These are phyloP conservation scores for Pichia sp. DNA, from an alignment of 1,139 yeast species.

Conservation along the genomic window DNA sequence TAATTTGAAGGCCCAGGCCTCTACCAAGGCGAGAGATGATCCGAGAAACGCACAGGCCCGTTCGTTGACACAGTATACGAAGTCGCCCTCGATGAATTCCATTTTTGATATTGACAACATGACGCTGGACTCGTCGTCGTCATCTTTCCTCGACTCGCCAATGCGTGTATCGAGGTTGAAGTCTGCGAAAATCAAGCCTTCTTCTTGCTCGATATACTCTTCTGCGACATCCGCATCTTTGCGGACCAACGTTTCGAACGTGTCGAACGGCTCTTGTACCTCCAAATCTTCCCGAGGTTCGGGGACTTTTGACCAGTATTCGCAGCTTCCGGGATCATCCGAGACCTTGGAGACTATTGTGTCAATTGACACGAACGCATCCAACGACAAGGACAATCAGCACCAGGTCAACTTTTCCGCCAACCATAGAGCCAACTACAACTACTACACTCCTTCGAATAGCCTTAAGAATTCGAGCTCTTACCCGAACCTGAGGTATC, in stretches of 20 bases:
- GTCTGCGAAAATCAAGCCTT: constrained; percentile 1
- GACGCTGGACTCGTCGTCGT: neutral
- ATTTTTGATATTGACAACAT: neutral
- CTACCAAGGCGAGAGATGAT: too few species aligned
- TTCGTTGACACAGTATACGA: neutral
- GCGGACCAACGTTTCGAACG: constrained; percentile 1
- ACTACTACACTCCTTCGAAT: too few species aligned
- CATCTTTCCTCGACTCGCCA: constrained; percentile 3
- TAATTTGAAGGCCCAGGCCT: neutral
- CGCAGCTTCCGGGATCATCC: constrained; percentile 1
- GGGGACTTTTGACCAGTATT: constrained; percentile 1
- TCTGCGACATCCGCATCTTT: constrained; percentile 3
- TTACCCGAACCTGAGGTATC: neutral
- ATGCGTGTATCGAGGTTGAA: neutral
- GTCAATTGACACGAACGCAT: constrained; percentile 1
- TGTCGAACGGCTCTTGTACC: neutral
- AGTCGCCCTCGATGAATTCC: neutral
- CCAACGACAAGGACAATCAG: neutral
- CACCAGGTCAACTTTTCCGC: too few species aligned
- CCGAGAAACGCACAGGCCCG: neutral
- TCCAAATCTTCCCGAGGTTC: constrained; percentile 10
- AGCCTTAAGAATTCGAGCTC: neutral
- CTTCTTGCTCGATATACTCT: constrained; percentile 11
- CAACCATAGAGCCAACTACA: too few species aligned
- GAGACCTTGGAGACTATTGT: constrained; percentile 12